Base-by-base conservation (phyloP, 495 filamentous ascomycete genomes). In the Neurospora sp. region DNA sequence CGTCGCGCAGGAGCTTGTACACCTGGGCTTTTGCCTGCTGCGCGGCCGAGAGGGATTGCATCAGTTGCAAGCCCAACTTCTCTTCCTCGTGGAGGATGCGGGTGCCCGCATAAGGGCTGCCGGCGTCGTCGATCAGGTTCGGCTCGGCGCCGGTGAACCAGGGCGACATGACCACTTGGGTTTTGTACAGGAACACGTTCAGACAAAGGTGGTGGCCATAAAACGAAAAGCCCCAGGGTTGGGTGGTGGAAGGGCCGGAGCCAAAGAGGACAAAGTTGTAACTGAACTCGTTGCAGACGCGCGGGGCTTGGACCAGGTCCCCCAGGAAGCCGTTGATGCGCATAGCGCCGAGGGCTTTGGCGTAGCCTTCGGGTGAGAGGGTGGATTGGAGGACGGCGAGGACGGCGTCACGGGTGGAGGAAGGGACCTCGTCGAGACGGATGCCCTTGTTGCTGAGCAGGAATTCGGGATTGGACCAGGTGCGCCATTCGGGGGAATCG, bases 121-220 rank as follows among this genome's bases (percentile, higher is more conserved):
- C 91, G 9, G 78, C 78, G 74, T 93, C 78, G 74, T 93, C 92
- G 74, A 94, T 91, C 73, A 88, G 75, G 70, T 93, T 92, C 0
- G 92, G 92, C 81, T 94, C 92, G 1, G 92, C 91, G 69, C 92
- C 92, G 1, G 89, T 90, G 81, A 94, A 94, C 83, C 88, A 91
- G 3, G 92, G 92, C 12, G 85, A 86, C 16, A 90, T 83, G 37
- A 93, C 81, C 69, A 91, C 87, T 77, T 91, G 89, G 7, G 82
- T 79, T 41, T 80, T 82, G 73, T 88, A 84, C 40, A 92, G 81
- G 75, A 93, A 90, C 44, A 92, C 82, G 78, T 88, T 88, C 31
- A 93, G 82, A 71, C 90, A 92, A 7, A 93, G 83, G 74, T 94
- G 92, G 80, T 94, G 91, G 22, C 91, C 92, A 83, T 91, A 94